Base-by-base conservation (phyloP, 1,284 basidiomycete species). In the Pseudozyma tsukubaensis region DNA sequence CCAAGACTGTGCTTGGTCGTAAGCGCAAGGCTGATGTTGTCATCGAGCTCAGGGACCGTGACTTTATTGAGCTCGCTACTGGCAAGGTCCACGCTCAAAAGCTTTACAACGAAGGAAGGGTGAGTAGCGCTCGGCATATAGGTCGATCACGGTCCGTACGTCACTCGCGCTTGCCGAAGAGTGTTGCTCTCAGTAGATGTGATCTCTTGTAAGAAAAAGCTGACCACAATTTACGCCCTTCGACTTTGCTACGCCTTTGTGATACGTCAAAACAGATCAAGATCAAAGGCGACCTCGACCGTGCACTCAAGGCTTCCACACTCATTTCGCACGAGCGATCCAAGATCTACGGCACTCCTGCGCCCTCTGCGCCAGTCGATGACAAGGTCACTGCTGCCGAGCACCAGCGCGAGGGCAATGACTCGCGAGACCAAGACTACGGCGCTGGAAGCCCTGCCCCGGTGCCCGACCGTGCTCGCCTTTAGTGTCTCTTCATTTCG, bases 271-370 rank as follows among this genome's bases (percentile, higher is more conserved):
- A 16, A 49, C 58, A 76, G 70, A 77, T 83, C 67, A 78, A 79
- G 63, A 74, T 83, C 58, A 60, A 63, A 13, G 81, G 81, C 24
- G 69, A 81, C 56, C 60, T 82, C n/a, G 79, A 82, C 50, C 59
- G 69, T 8, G 78, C 81, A 0, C 61, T 81, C 36, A 50, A 65
- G 37, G 63, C 82, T 40, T 48, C 77, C 19, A 62, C 65, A 3
- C 56, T 84, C 16, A 55, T 84, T 36, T 65, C 64, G n/a, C 76
- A 81, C 57, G 80, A 84, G 65, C 77, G 81, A 11, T 72, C 73
- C 37, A 77, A 79, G 59, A 69, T 84, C 47, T 83, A 72, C 58
- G 73, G 71, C 35, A 56, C 59, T 2, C 39, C 71, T 13, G 24
- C 62, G 5, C 68, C 73, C 21, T 45, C 71, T n/a, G 29, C 52